Evolutionary conservation across 768 basidiomycete species (phyloP), one percentile per base, ranked within the genome.

Genomic region (Termitomyces sp.): DNA sequence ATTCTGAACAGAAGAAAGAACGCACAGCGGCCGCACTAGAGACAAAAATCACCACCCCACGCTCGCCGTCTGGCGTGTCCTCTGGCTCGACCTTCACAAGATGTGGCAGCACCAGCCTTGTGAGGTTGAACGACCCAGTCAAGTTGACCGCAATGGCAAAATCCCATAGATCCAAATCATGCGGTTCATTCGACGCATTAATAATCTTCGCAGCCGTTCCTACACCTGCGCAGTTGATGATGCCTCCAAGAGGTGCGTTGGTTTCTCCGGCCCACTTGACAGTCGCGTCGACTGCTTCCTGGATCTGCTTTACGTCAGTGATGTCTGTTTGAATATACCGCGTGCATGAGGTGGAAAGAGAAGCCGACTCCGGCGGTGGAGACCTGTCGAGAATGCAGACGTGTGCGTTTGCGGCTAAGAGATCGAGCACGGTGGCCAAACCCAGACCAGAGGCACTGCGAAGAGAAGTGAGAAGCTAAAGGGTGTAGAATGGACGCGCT

Each of bases 101-200:
- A 60, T 83, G 77, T 54, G 78, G 70, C 46, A 83, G 72, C 37
- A 75, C 82, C 30, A 82, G 68, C 5, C 83, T 75, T 6, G 81
- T 81, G 54, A 87, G 75, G 62, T 86, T 82, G 73, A 86, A 86
- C 2, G 81, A 75, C 13, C 84, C 83, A 4, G 81, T 79, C 36
- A 85, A 68, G 65, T 87, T 86, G 45, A 87, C 78, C 9, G 73
- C 76, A 13, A 86, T 65, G 1, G 76, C 72, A 46, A 78, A 78
- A 55, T 82, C 73, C 81, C 84, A 87, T 3, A 80, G 63, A 39
- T 81, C 81, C 30, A 81, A 65, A 15, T 75, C 69, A 66, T 84
- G 83, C 0, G 81, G 77, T 48, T 78, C 70, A 13, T 77, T 76
- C 20, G 77, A 67, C 1, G 75, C 68, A 46, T 80, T 76, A 30